These are phyloP conservation scores for Primulina tabacum DNA, from an alignment of 257 asterid species.

Conservation along the genomic window DNA sequence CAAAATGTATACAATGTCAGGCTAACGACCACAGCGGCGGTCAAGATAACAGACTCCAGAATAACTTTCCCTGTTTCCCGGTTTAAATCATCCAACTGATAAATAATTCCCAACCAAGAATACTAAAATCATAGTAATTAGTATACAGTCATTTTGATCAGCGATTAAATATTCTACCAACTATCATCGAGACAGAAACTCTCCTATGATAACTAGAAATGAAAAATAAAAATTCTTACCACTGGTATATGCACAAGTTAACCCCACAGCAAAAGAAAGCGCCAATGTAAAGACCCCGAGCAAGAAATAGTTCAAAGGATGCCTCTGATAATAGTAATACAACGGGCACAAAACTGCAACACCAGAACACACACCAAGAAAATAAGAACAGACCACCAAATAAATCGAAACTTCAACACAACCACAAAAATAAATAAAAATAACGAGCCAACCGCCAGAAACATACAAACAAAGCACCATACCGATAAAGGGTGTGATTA, in stretches of 20 bases:
- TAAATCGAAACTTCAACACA: not conserved
- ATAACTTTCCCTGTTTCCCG: too few relatives aligned
- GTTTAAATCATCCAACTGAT: too few relatives aligned
- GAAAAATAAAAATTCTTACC: conserved; percentile 36
- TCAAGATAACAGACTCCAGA: conserved; percentile 34
- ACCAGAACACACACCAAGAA: not conserved
- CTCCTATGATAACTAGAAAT: too few relatives aligned
- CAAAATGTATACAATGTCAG: conserved; percentile 62
- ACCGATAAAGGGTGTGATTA: conserved; percentile 62
- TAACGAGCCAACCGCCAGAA: too few relatives aligned
- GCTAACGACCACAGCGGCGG: conserved; percentile 46
- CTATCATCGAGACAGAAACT: too few relatives aligned
- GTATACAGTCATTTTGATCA: too few relatives aligned
- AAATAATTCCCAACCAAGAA: too few relatives aligned
- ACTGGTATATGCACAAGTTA: conserved; percentile 72
- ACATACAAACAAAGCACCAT: too few relatives aligned
- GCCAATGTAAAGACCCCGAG: conserved; percentile 71
- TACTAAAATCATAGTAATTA: too few relatives aligned
- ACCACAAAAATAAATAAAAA: not conserved
- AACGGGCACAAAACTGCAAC: conserved; percentile 67
- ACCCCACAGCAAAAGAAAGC: conserved; percentile 65
- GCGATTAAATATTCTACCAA: too few relatives aligned
- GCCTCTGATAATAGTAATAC: conserved; percentile 69
- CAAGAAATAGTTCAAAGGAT: conserved; percentile 70
- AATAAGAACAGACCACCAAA: not conserved